Evolutionary conservation across 345 rosid genomes (phyloP), one percentile per base, ranked within the genome.

Genomic region (Litchi chinensis): DNA sequence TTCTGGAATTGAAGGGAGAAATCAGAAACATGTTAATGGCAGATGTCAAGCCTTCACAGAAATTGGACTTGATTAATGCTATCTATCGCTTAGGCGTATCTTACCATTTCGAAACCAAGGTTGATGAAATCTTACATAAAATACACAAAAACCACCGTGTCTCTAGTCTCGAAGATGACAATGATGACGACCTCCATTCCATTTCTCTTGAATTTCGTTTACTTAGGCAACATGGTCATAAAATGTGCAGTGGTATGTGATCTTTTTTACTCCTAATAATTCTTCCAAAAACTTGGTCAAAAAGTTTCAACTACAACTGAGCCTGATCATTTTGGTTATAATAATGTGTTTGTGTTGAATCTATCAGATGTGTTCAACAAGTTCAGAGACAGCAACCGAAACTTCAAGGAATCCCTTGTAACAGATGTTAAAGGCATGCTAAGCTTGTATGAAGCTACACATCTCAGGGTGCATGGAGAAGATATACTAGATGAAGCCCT

Each of bases 61-160:
- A 37, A 11, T 62, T 88, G 4, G 65, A 79, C 50, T 67, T 81
- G 77, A 71, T 88, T 3, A 86, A 86, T 78, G 71, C 77, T 10
- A 56, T 88, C 48, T 85, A 86, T 50, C 83, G 86, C 7, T 50
- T 86, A n/a, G 93, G 93, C 2, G 37, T 90, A 21, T 69, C 81
- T 12, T 87, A 90, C 44, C 92, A 85, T 83, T 91, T 91, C 28
- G 78, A 86, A 46, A 13, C 6, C 1, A 88, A 90, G 80, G 80
- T 83, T 52, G 87, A 83, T 11, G 76, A 54, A 28, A 24, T 63
- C 28, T 19, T 87, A 37, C 70, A 68, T 19, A 32, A 66, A 48
- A 60, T 79, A 4, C 37, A 57, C 4, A 32, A 19, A 22, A 40
- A 39, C 60, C 54, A 26, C 65, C 16, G 24, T 32, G 15, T 19